Percentiles rank a stretch among this genome's conserved stretches.
Evolutionary conservation across 495 filamentous ascomycete species (phyloP).

Genomic region (Hyaloscypha hepaticicola): DNA sequence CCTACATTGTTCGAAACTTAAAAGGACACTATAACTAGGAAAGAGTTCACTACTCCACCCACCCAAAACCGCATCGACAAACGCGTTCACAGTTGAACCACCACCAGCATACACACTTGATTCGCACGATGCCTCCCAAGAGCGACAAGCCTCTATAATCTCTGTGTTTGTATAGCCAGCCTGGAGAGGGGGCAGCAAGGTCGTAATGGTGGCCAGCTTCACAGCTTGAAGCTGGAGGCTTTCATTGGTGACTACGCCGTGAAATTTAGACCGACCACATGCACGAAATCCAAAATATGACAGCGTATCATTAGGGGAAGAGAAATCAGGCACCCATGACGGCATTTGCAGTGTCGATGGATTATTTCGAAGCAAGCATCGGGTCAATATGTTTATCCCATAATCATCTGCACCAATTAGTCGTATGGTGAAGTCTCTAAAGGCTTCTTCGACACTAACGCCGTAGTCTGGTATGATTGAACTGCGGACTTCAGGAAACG

Average conservation of each 20-base stretch:
- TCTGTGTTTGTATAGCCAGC: neutral
- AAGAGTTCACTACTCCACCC: neutral
- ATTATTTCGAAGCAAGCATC: neutral
- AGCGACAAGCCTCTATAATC: neutral
- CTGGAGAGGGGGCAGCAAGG: neutral
- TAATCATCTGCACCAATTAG: neutral
- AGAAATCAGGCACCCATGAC: constrained; percentile 12
- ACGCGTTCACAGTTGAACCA: neutral
- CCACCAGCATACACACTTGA: neutral
- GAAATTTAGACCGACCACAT: neutral
- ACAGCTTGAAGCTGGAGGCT: neutral
- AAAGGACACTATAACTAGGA: neutral
- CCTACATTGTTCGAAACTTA: neutral
- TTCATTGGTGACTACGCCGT: neutral
- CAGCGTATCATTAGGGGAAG: neutral
- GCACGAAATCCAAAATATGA: neutral
- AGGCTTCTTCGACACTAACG: neutral
- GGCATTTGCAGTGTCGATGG: neutral
- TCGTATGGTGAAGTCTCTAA: neutral
- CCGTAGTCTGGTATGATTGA: neutral
- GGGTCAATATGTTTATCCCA: neutral
- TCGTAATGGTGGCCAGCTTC: neutral
- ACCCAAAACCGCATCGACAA: neutral
- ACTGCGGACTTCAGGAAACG: neutral
- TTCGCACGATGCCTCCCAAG: neutral